Evolutionary conservation across 2,329 filamentous ascomycete species (phyloP).

Genomic region (Geosmithia putterillii): DNA sequence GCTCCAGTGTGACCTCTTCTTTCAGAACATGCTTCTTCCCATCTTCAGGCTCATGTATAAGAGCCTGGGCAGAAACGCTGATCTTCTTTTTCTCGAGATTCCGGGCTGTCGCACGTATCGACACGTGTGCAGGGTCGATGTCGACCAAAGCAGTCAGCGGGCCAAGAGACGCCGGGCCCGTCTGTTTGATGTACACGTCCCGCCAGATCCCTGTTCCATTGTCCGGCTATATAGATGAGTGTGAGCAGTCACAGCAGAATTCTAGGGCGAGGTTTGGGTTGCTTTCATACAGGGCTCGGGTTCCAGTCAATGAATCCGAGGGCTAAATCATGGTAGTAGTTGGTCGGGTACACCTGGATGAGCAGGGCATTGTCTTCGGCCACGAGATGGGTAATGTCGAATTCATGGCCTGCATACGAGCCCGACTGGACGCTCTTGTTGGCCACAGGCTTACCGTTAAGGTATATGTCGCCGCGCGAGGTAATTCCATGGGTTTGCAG

Average conservation of each 20-base stretch:
- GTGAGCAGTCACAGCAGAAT: neutral
- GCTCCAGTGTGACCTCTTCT: constrained; percentile 19
- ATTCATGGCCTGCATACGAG: constrained; percentile 41
- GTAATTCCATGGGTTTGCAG: constrained; percentile 47
- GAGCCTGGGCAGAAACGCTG: constrained; percentile 19
- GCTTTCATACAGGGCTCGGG: constrained; percentile 17
- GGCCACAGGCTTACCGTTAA: constrained; percentile 43
- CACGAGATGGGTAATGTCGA: constrained; percentile 37
- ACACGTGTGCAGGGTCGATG: constrained; percentile 22
- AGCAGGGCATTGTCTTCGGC: constrained; percentile 34
- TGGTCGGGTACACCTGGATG: constrained; percentile 42
- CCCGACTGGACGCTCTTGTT: constrained; percentile 36
- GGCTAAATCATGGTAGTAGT: constrained; percentile 46
- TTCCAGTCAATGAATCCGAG: constrained; percentile 53
- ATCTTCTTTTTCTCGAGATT: constrained; percentile 27
- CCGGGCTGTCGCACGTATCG: constrained; percentile 21
- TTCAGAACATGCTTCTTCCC: constrained; percentile 12
- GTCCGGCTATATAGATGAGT: constrained; percentile 22
- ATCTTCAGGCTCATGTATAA: constrained; percentile 19
- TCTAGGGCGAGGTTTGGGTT: too few relatives aligned
- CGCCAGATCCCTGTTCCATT: constrained; percentile 54
- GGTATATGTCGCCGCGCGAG: constrained; percentile 45
- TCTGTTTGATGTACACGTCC: constrained; percentile 41
- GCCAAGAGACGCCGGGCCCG: constrained; percentile 33
- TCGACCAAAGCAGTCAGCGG: constrained; percentile 31